Percentiles rank a stretch among this genome's conserved stretches.
phyloP scores from a whole-genome alignment of 2,329 filamentous ascomycete species.

The Magnaporthiopsis poae region DNA sequence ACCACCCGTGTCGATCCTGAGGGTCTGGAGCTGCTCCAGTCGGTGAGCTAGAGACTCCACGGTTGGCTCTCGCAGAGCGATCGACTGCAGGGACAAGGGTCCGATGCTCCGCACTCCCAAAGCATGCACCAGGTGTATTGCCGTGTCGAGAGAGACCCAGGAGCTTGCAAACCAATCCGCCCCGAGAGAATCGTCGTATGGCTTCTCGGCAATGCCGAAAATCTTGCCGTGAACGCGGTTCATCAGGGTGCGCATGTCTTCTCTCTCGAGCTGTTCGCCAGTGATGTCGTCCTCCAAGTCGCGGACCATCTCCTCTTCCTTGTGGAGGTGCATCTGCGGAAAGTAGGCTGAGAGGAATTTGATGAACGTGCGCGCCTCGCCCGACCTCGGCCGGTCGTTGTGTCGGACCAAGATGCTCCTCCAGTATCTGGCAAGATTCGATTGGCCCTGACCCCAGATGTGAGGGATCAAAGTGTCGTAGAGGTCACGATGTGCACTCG shows the following conservation, averaged over 20 bases:
- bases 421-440: constrained; percentile 37
- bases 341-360: constrained; percentile 38
- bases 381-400: constrained; percentile 31
- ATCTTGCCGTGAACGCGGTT: constrained; percentile 29
- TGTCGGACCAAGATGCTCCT: constrained; percentile 30
- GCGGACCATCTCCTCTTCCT: constrained; percentile 25
- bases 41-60: constrained; percentile 46
- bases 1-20: constrained; percentile 52
- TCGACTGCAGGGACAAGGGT: constrained; percentile 64
- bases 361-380: constrained; percentile 37
- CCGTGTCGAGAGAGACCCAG: constrained; percentile 62
- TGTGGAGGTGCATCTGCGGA: constrained; percentile 26
- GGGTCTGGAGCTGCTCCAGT: constrained; percentile 49
- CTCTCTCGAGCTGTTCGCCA: not conserved
- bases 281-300: constrained; percentile 8
- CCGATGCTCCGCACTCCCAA: constrained; percentile 66
- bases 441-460: constrained; percentile 37
- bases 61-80: constrained; percentile 56
- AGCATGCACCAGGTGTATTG: constrained; percentile 59
- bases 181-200: constrained; percentile 58
- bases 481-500: constrained; percentile 31
- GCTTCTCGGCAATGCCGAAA: constrained; percentile 32
- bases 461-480: constrained; percentile 44
- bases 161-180: constrained; percentile 70
- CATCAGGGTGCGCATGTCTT: constrained; percentile 1